Conservation (phyloP, 805 yeast species). For the Kluyveromyces nonfermentans region DNA sequence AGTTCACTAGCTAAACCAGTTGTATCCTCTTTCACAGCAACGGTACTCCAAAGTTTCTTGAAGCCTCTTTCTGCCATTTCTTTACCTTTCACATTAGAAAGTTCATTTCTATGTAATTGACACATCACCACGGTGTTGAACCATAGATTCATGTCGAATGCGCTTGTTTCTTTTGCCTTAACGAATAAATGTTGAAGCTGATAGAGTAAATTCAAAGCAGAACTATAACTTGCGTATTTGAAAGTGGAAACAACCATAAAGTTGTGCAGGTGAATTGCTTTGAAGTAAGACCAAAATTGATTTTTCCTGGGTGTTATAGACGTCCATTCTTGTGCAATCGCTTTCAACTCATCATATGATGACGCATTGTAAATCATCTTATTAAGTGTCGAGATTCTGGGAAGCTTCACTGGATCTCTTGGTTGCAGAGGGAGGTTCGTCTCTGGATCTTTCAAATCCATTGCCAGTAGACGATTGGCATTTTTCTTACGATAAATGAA, state of each 20-base stretch:
- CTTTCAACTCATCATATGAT: slow-evolving; percentile 14
- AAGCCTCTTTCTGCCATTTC: slow-evolving; percentile 15
- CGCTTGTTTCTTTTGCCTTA: slow-evolving; percentile 11
- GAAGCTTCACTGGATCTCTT: slow-evolving; percentile 24
- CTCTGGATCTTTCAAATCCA: slow-evolving; percentile 33
- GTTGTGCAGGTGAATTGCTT: slow-evolving; percentile 16
- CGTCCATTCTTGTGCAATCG: slow-evolving; percentile 22
- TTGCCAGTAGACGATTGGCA: slow-evolving; percentile 29
- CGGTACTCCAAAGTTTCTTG: slow-evolving; percentile 14
- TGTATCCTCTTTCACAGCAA: slow-evolving; percentile 10
- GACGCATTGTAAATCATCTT: slow-evolving; percentile 19
- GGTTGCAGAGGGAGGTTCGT: slow-evolving; percentile 29
- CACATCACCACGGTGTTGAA: slow-evolving; percentile 24
- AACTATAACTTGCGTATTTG: slow-evolving; percentile 16
- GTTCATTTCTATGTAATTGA: slow-evolving; percentile 19
- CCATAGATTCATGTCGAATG: slow-evolving; percentile 22
- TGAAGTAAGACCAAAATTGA: slow-evolving; percentile 19
- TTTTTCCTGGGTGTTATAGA: slow-evolving; percentile 18
- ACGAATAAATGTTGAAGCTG: slow-evolving; percentile 11
- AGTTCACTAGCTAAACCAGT: slow-evolving; percentile 21
- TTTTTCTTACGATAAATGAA: slow-evolving; percentile 34
- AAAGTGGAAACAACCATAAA: slow-evolving; percentile 20
- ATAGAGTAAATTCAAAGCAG: slow-evolving; percentile 16
- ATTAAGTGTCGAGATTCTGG: slow-evolving; percentile 19
- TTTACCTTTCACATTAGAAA: slow-evolving; percentile 10